Conservation (phyloP, 192 early-diverging fungal species). For the Coemansia sp. region DNA sequence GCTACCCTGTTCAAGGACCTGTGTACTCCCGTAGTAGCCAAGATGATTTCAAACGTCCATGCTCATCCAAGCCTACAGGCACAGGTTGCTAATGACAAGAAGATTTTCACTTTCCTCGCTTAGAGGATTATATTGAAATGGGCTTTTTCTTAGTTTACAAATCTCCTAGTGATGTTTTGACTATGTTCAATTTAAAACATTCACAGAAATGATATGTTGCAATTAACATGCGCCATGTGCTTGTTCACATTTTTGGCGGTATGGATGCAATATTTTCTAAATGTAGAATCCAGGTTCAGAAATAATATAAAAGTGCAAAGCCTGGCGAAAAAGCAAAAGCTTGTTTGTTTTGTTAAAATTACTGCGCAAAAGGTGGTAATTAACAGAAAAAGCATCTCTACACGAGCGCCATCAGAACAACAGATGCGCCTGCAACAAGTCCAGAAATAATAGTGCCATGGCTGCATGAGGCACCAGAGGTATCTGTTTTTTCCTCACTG, state of each 20-base stretch:
- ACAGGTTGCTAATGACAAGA: not conserved
- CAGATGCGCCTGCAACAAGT: conserved; percentile 24
- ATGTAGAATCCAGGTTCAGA: too few relatives aligned
- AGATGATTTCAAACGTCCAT: not conserved
- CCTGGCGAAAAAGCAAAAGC: too few relatives aligned
- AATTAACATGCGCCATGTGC: too few relatives aligned
- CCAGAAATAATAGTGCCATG: conserved; percentile 21
- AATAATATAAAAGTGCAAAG: too few relatives aligned
- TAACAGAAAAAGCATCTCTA: not conserved
- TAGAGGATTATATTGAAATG: not conserved
- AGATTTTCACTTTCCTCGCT: conserved; percentile 2
- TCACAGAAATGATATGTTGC: too few relatives aligned
- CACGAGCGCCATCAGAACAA: conserved; percentile 24
- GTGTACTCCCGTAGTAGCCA: not conserved
- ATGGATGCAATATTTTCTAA: too few relatives aligned
- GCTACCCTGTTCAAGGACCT: not conserved
- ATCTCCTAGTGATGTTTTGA: too few relatives aligned
- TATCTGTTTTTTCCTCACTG: not conserved
- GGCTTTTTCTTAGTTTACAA: too few relatives aligned
- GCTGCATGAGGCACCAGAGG: conserved; percentile 13
- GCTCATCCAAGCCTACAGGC: not conserved
- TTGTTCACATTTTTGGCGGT: too few relatives aligned
- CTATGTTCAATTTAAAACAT: too few relatives aligned
- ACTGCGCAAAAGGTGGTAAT: too few relatives aligned
- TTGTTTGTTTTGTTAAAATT: too few relatives aligned